phyloP scores from a whole-genome alignment of 2,329 filamentous ascomycete species.

The Uncinocarpus reesii region DNA sequence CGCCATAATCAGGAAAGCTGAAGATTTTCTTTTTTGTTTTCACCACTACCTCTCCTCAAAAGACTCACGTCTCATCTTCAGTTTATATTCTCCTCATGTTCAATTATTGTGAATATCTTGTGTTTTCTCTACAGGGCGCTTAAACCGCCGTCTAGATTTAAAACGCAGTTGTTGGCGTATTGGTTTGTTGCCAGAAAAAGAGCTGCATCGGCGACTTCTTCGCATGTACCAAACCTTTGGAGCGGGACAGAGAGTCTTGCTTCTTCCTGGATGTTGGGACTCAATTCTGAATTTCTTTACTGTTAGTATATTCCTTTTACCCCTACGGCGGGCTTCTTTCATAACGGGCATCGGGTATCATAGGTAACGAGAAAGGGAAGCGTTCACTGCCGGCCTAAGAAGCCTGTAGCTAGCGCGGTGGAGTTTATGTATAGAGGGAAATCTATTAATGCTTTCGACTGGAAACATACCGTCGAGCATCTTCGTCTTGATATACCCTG shows the following conservation, averaged over 20 bases:
- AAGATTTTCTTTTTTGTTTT: neutral
- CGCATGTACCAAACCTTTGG: slow-evolving; percentile 53
- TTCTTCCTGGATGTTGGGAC: slow-evolving; percentile 22
- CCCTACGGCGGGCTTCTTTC: neutral
- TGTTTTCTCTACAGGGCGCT: slow-evolving; percentile 49
- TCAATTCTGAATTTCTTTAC: slow-evolving; percentile 34
- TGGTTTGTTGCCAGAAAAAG: slow-evolving; percentile 65
- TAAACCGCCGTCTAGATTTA: slow-evolving; percentile 77
- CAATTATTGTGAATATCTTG: neutral
- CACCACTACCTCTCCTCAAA: no score
- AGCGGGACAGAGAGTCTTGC: slow-evolving; percentile 49
- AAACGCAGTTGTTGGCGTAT: slow-evolving; percentile 77
- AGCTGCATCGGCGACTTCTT: slow-evolving; percentile 73
- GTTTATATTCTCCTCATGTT: neutral
- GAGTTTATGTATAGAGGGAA: no score
- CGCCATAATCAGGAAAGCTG: neutral
- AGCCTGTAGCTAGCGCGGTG: no score
- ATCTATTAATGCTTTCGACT: no score
- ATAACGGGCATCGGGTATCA: neutral
- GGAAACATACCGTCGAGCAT: slow-evolving; percentile 59
- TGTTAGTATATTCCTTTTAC: slow-evolving; percentile 1
- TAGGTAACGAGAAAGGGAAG: slow-evolving; percentile 11
- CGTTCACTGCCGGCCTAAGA: no score
- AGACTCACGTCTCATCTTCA: neutral
- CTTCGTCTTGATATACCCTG: slow-evolving; percentile 70